Evolutionary conservation across 208 protist species (phyloP), one percentile per base, ranked within the genome.

Genomic region (Wallacemonas sp.): DNA sequence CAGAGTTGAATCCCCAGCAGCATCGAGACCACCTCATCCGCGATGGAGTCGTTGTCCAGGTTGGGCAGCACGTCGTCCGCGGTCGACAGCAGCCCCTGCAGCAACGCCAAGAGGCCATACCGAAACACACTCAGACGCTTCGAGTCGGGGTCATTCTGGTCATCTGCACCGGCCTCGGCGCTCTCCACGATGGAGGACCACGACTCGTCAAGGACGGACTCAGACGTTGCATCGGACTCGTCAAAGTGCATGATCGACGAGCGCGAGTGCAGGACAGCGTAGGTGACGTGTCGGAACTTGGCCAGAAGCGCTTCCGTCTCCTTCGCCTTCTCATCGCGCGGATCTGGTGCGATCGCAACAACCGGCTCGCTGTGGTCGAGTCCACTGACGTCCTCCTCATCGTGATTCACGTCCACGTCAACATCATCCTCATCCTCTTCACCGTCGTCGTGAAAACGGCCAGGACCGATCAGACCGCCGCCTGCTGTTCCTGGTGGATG

Each of bases 131-230:
- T 74, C 41, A 77, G 65, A n/a, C 78, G 71, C 4, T 78, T 78
- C 9, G 65, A 63, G 33, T 74, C 68, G 26, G 82, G 69, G 47
- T 74, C 64, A 26, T 83, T 71, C 14, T 64, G 29, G 11, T 39
- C 46, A 5, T 83, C 74, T 0, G 74, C 87, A 11, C 76, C 74
- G 1, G 69, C 68, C 48, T 87, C 76, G 2, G 85, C 83, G 39
- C 76, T 82, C 36, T 95, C 83, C 19, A 95, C 72, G 14, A 85
- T 76, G 17, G 87, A 81, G 41, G 87, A 65, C 86, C 87, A 95
- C 34, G 81, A 81, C 61, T 93, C 85, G 46, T 95, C 87, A 36
- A 93, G 39, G 33, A 93, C 82, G 57, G 76, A 92, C 0, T 89
- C 81, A 9, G 75, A 46, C 55, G 19, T 24, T 33, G 43, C 52